A percentile compares a stretch with the other conserved stretches of the same genome.
Evolutionary conservation across 306 rosid species (phyloP).

Genomic region (Cercis canadensis): DNA sequence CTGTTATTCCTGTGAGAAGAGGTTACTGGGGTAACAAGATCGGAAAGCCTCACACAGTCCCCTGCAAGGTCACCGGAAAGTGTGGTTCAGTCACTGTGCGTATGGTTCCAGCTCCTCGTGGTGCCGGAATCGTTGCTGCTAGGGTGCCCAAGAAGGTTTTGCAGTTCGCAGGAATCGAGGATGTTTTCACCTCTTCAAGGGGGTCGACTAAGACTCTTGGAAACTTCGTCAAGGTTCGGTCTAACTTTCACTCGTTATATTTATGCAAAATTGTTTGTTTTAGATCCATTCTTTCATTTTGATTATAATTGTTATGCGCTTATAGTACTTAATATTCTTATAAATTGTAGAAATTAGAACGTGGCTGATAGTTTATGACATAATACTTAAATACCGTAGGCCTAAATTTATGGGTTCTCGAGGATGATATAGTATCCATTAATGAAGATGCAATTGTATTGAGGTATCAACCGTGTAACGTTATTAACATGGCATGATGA

Average conservation of each 20-base stretch:
- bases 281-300: neutral
- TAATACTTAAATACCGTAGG: too few relatives aligned
- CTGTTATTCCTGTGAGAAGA: conserved; percentile 68
- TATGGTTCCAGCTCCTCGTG: conserved; percentile 76
- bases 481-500: too few relatives aligned
- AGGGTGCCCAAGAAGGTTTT: conserved; percentile 76
- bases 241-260: neutral
- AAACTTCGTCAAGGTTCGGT: conserved; percentile 67
- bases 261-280: neutral
- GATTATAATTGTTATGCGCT: neutral
- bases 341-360: too few relatives aligned
- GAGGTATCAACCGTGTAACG: too few relatives aligned
- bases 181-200: conserved; percentile 68
- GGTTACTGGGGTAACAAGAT: conserved; percentile 82
- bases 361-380: too few relatives aligned
- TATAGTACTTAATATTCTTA: too few relatives aligned
- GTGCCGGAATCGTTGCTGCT: conserved; percentile 73
- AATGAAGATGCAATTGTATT: too few relatives aligned
- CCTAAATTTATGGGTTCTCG: too few relatives aligned
- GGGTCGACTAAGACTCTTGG: conserved; percentile 77
- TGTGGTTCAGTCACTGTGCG: conserved; percentile 72
- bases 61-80: conserved; percentile 74
- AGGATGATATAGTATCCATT: too few relatives aligned
- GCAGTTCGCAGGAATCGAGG: conserved; percentile 76
- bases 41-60: conserved; percentile 72